Evolutionary conservation across 1,284 basidiomycete genomes (phyloP).

Genomic region (Ustilago hordei): DNA sequence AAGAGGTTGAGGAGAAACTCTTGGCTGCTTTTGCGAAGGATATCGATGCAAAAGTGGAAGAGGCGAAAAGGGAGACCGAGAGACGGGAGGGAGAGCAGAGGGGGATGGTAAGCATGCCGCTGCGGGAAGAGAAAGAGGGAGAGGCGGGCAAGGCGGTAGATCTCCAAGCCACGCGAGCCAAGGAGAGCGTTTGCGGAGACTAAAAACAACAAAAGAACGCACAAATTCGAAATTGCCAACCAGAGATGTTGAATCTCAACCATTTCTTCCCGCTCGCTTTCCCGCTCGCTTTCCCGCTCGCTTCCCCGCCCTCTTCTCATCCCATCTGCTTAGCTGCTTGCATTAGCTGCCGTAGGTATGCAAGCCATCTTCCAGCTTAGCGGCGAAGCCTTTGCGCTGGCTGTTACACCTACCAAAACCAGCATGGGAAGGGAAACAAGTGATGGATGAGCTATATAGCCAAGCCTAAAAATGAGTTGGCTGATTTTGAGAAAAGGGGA

Average conservation of each 20-base stretch:
- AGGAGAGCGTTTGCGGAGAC: background rate
- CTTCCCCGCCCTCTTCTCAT: background rate
- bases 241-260: background rate
- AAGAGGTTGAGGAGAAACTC: conserved; percentile 78
- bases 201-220: background rate
- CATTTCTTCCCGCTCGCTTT: background rate
- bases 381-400: background rate
- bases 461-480: background rate
- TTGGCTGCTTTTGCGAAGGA: conserved; percentile 67
- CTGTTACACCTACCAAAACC: background rate
- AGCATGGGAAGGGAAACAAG: background rate
- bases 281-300: background rate
- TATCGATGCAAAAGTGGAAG: conserved; percentile 32
- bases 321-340: background rate
- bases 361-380: background rate
- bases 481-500: too few relatives aligned
- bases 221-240: background rate
- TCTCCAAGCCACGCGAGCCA: background rate
- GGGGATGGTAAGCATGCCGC: background rate
- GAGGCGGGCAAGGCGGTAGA: conserved; percentile 2
- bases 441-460: background rate
- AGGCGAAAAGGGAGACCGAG: conserved; percentile 10
- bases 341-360: conserved; percentile 1
- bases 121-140: background rate
- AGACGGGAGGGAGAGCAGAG: background rate